Evolutionary conservation across 106 monocot species (phyloP), one percentile per base, ranked within the genome.

Genomic region (Allium sativum): DNA sequence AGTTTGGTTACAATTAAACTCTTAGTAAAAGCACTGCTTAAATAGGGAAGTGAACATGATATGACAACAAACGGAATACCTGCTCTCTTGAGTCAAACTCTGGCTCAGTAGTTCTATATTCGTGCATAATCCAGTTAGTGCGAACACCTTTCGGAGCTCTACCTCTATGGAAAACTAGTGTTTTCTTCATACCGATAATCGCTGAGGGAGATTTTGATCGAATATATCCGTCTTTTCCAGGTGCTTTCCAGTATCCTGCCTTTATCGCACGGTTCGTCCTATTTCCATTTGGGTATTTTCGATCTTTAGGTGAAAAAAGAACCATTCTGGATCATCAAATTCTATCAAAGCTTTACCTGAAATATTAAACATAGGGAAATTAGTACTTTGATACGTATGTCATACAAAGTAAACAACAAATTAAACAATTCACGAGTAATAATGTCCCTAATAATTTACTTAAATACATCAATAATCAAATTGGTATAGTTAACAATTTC

Each of bases 191-290:
- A 20, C 89, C 89, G n/a, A 89, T 79, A 18, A 66, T 18, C 15
- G 7, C 71, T 2, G 68, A 20, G 6, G 53, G 22, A 48, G 59
- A 68, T 61, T 73, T 70, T 16, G 76, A 70, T 45, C 58, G 56
- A 64, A 89, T 89, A 12, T 62, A 18, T 41, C 89, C 60, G 55
- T 90, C 89, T 74, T 79, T 82, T 21, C 89, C 89, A 0, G 89
- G 85, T 13, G 89, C 89, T 66, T 90, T 90, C 89, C 89, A 90
- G 72, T 85, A 90, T 15, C 89, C 89, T 1, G 76, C 74, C 65
- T 79, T 82, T 6, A 85, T 85, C 9, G 90, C 85, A 47, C 90
- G 66, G 56, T 85, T 85, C 10, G 74, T 71, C 42, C 89, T 45
- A 65, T 63, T 77, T 11, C 89, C 89, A 12, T 81, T 84, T 8